Base-by-base conservation (phyloP, 805 yeast species). In the Metschnikowia similis region DNA sequence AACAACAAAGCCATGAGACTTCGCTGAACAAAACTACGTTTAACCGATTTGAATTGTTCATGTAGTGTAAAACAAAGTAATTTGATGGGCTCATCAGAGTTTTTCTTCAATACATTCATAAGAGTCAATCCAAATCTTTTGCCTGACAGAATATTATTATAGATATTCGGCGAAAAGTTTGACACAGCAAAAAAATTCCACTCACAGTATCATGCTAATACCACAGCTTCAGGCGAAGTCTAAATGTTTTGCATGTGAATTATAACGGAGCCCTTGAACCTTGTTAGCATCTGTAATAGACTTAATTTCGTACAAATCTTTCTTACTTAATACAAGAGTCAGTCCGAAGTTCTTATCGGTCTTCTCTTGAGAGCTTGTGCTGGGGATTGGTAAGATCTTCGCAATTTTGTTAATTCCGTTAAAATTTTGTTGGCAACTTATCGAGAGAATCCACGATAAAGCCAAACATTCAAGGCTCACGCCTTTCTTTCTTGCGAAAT, bases 301-400 rank as follows among this genome's bases (percentile, higher is more conserved):
- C 47, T 80, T 76, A 52, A 88, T 72, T 49, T 77, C 78, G 0
- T 67, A 66, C 55, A 85, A 76, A 49, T 86, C 89, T 0, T 63
- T 78, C n/a, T 78, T 82, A 2, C 82, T 63, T 48, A 89, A 69
- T 9, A 66, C 65, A 43, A 79, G 57, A 44, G 64, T 65, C 21
- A 72, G 67, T 9, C 60, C 65, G 55, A 79, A 71, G 67, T 89
- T 90, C 62, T 81, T 86, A 42, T 74, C 72, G 14, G 85, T 81
- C 64, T 88, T 83, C 9, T 66, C 71, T 3, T 69, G 64, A 35
- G 83, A 78, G 6, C 89, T 77, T 3, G 88, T 84, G 47, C 91
- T 84, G 17, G 97, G 96, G 63, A 90, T 86, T 32, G 96, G 95
- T 41, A 90, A 61, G 40, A 88, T 74, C 51, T 69, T 72, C 27